Conservation (phyloP, 805 yeast genomes). For the Kazachstania kunashirensis region DNA sequence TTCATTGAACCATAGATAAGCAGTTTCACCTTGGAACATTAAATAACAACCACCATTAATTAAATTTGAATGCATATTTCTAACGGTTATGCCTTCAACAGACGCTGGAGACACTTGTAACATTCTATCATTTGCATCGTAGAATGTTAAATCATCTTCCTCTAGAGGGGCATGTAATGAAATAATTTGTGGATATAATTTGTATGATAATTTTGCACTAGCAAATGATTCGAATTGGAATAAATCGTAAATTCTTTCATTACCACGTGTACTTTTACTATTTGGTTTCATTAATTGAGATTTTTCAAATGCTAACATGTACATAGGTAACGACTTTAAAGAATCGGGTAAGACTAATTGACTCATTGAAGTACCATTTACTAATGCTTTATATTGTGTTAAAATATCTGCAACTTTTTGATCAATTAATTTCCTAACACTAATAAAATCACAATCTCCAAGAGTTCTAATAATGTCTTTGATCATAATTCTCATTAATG, state of each 20-base stretch:
- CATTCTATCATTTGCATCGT: constrained; percentile 33
- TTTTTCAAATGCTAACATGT: constrained; percentile 61
- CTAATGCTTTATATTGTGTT: constrained; percentile 45
- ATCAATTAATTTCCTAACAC: constrained; percentile 43
- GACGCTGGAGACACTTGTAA: constrained; percentile 35
- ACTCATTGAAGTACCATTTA: constrained; percentile 31
- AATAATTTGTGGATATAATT: constrained; percentile 71
- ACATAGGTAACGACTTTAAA: constrained; percentile 59
- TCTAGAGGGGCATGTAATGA: constrained; percentile 54
- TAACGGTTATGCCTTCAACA: constrained; percentile 38
- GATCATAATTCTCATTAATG: constrained; percentile 43
- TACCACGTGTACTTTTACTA: constrained; percentile 39
- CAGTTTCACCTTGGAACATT: constrained; percentile 54
- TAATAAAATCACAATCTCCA: constrained; percentile 37
- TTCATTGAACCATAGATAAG: constrained; percentile 59
- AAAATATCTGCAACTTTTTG: constrained; percentile 46
- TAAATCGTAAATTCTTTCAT: constrained; percentile 46
- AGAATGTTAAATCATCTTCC: constrained; percentile 45
- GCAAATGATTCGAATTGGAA: constrained; percentile 40
- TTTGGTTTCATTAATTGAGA: constrained; percentile 44
- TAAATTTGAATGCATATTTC: constrained; percentile 27
- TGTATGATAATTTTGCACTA: constrained; percentile 44
- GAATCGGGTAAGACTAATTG: constrained; percentile 78
- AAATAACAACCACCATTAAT: constrained; percentile 71
- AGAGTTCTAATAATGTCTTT: constrained; percentile 37